Evolutionary conservation across 768 basidiomycete species (phyloP).

Genomic region (Termitomyces sp.): DNA sequence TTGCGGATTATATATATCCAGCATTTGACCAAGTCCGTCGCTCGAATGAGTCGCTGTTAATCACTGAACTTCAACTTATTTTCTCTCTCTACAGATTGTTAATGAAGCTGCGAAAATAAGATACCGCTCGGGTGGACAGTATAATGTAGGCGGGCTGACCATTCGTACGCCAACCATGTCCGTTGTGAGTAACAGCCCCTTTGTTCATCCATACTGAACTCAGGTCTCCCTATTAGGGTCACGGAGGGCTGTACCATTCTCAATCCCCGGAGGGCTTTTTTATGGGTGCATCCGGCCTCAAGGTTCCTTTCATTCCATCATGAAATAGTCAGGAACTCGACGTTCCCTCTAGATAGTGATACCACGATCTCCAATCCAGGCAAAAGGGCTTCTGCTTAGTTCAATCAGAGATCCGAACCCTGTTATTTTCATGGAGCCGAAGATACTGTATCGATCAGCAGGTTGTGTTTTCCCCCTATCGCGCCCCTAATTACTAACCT

Average conservation of each 20-base stretch:
- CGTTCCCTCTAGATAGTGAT: constrained; percentile 61
- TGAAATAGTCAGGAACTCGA: background rate
- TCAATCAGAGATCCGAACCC: constrained; percentile 93
- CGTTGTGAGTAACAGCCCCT: constrained; percentile 47
- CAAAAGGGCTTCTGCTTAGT: constrained; percentile 85
- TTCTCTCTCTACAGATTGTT: constrained; percentile 54
- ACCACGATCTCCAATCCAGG: constrained; percentile 90
- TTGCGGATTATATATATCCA: constrained; percentile 88
- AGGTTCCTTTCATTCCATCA: constrained; percentile 40
- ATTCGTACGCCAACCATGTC: constrained; percentile 87
- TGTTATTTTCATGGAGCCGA: constrained; percentile 93
- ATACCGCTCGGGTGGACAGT: constrained; percentile 84
- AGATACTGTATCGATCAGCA: constrained; percentile 88
- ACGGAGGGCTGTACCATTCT: constrained; percentile 91
- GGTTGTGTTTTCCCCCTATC: constrained; percentile 29
- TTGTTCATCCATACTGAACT: background rate
- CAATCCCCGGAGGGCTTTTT: constrained; percentile 96
- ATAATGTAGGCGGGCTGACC: constrained; percentile 77
- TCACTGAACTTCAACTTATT: background rate
- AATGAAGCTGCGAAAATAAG: constrained; percentile 94
- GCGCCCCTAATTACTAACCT: constrained; percentile 1
- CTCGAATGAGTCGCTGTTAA: background rate
- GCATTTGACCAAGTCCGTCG: constrained; percentile 82
- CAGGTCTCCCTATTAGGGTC: constrained; percentile 36
- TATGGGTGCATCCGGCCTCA: constrained; percentile 84